Conservation (phyloP, 768 basidiomycete genomes). For the Dendrothele bispora region DNA sequence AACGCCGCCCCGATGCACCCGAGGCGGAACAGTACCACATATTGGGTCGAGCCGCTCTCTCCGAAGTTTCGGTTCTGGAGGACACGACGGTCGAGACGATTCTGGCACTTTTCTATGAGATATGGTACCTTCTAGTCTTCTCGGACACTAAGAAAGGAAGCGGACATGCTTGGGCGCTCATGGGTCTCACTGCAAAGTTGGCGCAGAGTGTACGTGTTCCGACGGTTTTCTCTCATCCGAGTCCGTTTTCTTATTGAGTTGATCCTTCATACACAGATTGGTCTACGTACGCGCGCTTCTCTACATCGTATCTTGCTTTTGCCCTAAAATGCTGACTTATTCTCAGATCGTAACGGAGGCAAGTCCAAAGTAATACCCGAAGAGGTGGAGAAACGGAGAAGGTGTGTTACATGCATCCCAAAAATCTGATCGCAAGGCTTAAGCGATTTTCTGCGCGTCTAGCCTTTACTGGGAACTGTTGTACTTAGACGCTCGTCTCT, state of each 20-base stretch:
- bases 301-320: not conserved
- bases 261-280: slow-evolving; percentile 39
- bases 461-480: slow-evolving; percentile 68
- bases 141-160: slow-evolving; percentile 67
- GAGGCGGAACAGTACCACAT: slow-evolving; percentile 63
- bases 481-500: slow-evolving; percentile 64
- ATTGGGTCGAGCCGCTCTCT: slow-evolving; percentile 56
- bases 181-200: slow-evolving; percentile 59
- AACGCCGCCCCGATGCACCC: slow-evolving; percentile 43
- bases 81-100: slow-evolving; percentile 68
- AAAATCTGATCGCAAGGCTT: not conserved
- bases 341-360: slow-evolving; percentile 61
- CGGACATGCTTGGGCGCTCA: slow-evolving; percentile 54
- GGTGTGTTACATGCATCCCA: slow-evolving; percentile 15
- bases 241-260: too few relatives aligned
- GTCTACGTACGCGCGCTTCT: slow-evolving; percentile 48
- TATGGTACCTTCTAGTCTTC: slow-evolving; percentile 69
- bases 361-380: slow-evolving; percentile 69
- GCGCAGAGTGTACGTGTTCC: slow-evolving; percentile 56
- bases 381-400: slow-evolving; percentile 66
- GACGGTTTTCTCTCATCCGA: slow-evolving; percentile 3
- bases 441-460: not conserved
- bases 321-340: slow-evolving; percentile 3
- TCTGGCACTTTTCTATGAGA: slow-evolving; percentile 56
- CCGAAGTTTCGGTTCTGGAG: slow-evolving; percentile 65